Evolutionary conservation across 2,329 filamentous ascomycete genomes (phyloP).

Genomic region (Diatrype stigma): DNA sequence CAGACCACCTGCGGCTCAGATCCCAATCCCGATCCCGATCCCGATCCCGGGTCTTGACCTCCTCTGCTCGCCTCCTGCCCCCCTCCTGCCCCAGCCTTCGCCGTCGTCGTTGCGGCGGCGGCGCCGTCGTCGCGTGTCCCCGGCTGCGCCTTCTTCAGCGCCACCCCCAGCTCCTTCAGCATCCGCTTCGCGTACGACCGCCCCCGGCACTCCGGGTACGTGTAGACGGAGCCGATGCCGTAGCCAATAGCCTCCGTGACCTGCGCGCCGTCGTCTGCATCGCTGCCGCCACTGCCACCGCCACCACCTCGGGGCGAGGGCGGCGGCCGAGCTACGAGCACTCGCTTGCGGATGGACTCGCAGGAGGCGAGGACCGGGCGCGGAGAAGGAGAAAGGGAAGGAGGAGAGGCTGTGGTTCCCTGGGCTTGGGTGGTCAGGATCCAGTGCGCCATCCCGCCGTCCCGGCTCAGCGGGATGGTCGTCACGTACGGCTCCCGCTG

Average conservation of each 20-base stretch:
- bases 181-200: slow-evolving; percentile 75
- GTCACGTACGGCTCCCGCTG: slow-evolving; percentile 55
- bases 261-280: slow-evolving; percentile 18
- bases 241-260: slow-evolving; percentile 60
- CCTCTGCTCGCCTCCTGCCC: slow-evolving; percentile 7
- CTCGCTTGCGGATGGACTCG: slow-evolving; percentile 59
- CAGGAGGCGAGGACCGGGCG: slow-evolving; percentile 59
- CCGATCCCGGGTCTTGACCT: too few species aligned
- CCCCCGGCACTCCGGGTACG: slow-evolving; percentile 60
- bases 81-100: not conserved
- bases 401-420: too few species aligned
- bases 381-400: slow-evolving; percentile 13
- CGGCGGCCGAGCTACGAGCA: slow-evolving; percentile 39
- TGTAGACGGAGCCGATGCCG: slow-evolving; percentile 79
- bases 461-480: slow-evolving; percentile 51
- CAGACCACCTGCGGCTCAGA: slow-evolving; percentile 52
- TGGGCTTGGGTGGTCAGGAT: slow-evolving; percentile 60
- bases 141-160: slow-evolving; percentile 36
- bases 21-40: too few species aligned
- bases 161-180: slow-evolving; percentile 59
- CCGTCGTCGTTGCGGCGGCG: slow-evolving; percentile 6
- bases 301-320: slow-evolving; percentile 14
- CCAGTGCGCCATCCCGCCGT: slow-evolving; percentile 60
- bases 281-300: slow-evolving; percentile 13
- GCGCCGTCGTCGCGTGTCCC: too few species aligned